phyloP scores from a whole-genome alignment of 2,329 filamentous ascomycete genomes.

The Geoglossum cookeanum region DNA sequence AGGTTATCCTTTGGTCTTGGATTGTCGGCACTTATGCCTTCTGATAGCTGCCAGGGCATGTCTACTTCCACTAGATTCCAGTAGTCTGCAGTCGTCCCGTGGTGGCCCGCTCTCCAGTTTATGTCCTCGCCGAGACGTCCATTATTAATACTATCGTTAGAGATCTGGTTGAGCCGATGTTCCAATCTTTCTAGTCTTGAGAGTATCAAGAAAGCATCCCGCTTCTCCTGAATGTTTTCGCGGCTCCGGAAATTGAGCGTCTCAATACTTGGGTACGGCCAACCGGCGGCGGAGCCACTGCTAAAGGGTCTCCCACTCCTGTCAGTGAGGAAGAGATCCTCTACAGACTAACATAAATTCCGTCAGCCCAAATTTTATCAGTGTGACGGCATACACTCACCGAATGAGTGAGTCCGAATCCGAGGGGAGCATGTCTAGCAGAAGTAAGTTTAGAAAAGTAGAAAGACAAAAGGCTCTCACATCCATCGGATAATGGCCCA shows the following conservation, averaged over 20 bases:
- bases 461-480: background rate
- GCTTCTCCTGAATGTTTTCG: conserved; percentile 9
- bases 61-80: conserved; percentile 10
- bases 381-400: conserved; percentile 9
- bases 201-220: conserved; percentile 10
- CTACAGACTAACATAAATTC: background rate
- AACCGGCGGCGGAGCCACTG: conserved; percentile 8
- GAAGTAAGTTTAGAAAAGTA: background rate
- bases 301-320: conserved; percentile 7
- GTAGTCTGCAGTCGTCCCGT: conserved; percentile 7
- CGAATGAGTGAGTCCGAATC: conserved; percentile 11
- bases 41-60: conserved; percentile 11
- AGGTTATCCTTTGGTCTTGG: conserved; percentile 6
- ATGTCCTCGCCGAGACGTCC: conserved; percentile 9
- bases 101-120: conserved; percentile 9
- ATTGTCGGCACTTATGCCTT: conserved; percentile 8
- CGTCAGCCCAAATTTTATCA: conserved; percentile 4
- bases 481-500: conserved; percentile 12
- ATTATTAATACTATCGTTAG: conserved; percentile 9
- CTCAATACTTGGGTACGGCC: conserved; percentile 10
- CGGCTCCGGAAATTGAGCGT: conserved; percentile 9
- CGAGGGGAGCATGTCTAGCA: conserved; percentile 9
- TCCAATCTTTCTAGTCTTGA: conserved; percentile 6
- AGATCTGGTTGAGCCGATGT: conserved; percentile 8
- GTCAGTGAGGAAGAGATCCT: background rate